These are phyloP conservation scores for Fonsecaea multimorphosa DNA, from an alignment of 2,329 filamentous ascomycete genomes.

Conservation along the genomic window DNA sequence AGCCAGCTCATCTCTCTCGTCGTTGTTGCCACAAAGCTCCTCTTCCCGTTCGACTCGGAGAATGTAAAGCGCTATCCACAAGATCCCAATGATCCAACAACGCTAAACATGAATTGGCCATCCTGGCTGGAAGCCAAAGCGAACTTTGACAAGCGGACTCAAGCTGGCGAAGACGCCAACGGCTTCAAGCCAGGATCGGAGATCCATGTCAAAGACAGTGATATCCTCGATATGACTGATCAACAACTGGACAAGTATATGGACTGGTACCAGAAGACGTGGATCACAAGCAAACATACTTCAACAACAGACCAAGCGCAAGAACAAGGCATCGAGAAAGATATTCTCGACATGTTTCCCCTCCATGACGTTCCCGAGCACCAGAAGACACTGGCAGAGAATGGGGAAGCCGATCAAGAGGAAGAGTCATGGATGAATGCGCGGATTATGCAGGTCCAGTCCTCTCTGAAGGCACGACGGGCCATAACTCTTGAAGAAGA, in stretches of 20 bases:
- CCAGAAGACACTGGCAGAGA: constrained; percentile 14
- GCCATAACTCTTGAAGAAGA: constrained; percentile 41
- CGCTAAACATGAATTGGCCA: constrained; percentile 72
- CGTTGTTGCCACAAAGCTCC: constrained; percentile 76
- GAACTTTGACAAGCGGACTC: constrained; percentile 21
- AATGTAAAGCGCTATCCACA: constrained; percentile 58
- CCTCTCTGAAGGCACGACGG: constrained; percentile 50
- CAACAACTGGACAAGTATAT: constrained; percentile 75
- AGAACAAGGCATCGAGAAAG: constrained; percentile 37
- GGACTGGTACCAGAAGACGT: constrained; percentile 76
- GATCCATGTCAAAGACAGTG: constrained; percentile 63
- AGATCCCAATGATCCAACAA: constrained; percentile 62
- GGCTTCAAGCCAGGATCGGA: constrained; percentile 52
- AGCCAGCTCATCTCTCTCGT: constrained; percentile 72
- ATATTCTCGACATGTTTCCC: constrained; percentile 43
- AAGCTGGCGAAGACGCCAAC: background rate
- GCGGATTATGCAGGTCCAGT: constrained; percentile 46
- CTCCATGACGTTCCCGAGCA: constrained; percentile 22
- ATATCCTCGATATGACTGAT: constrained; percentile 67
- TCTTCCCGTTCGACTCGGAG: constrained; percentile 76
- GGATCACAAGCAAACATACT: constrained; percentile 55
- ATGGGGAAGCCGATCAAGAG: constrained; percentile 25
- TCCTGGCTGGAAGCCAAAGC: constrained; percentile 66
- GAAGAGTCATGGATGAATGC: constrained; percentile 39
- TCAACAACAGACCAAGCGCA: constrained; percentile 47